phyloP scores from a whole-genome alignment of 2,329 filamentous ascomycete genomes.

The Remersonia thermophila region DNA sequence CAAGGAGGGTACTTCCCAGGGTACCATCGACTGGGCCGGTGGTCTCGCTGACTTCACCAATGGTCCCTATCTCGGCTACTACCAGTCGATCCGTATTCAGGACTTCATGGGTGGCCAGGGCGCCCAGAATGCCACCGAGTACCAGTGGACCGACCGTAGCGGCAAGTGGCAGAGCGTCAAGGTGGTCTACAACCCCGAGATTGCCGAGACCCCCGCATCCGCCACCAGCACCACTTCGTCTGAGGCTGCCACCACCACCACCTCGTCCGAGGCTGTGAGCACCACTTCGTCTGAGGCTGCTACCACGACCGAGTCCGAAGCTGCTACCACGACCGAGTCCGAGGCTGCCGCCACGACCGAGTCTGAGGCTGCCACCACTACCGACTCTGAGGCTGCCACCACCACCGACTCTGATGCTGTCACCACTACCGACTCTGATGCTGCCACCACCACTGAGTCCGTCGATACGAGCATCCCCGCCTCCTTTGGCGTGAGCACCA shows the following conservation, averaged over 20 bases:
- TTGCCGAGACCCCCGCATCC: conserved; percentile 12
- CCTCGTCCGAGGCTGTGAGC: too few species aligned
- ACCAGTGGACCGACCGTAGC: conserved; percentile 37
- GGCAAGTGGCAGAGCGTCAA: conserved; percentile 41
- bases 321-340: too few species aligned
- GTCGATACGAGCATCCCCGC: too few species aligned
- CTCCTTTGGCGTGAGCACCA: too few species aligned
- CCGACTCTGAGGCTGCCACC: too few species aligned
- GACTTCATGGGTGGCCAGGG: conserved; percentile 41
- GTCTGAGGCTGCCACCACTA: too few species aligned
- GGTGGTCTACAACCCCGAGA: conserved; percentile 29
- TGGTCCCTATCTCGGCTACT: conserved; percentile 43
- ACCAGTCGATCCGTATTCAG: conserved; percentile 41
- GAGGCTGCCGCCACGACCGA: too few species aligned
- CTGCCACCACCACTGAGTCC: too few species aligned
- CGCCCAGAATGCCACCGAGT: conserved; percentile 39
- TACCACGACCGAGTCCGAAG: too few species aligned
- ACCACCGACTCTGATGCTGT: too few species aligned
- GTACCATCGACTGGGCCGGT: conserved; percentile 57
- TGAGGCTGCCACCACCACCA: conserved; percentile 5
- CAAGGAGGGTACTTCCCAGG: conserved; percentile 33
- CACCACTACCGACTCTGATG: too few species aligned
- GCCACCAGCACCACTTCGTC: conserved; percentile 11
- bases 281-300: too few species aligned
- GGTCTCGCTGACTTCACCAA: conserved; percentile 41